A percentile compares a stretch with the other conserved stretches of the same genome.
These are phyloP conservation scores for Picochlorum sp. DNA, from an alignment of 139 green algal species.

Conservation along the genomic window DNA sequence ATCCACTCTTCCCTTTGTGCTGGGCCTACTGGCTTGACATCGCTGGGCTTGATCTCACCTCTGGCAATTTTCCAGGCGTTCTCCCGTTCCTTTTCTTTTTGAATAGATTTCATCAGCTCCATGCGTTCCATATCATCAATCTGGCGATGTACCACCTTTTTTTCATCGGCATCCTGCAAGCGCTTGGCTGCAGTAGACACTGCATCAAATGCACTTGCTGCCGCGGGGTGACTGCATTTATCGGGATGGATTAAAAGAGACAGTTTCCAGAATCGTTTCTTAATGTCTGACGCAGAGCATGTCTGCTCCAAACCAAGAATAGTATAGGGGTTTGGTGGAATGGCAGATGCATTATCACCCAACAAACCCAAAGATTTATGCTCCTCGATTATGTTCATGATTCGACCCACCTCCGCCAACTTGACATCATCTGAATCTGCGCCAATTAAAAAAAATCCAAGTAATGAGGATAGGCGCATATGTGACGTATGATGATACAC, in stretches of 20 bases:
- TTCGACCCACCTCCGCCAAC: slow-evolving; percentile 40
- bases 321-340: slow-evolving; percentile 44
- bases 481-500: neutral
- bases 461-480: too few species aligned
- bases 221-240: slow-evolving; percentile 78
- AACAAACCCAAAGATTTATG: neutral
- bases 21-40: slow-evolving; percentile 34
- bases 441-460: slow-evolving; percentile 15
- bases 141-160: slow-evolving; percentile 24
- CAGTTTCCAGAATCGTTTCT: slow-evolving; percentile 67
- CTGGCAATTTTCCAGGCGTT: slow-evolving; percentile 27
- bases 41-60: slow-evolving; percentile 42
- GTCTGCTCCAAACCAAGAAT: slow-evolving; percentile 50
- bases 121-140: slow-evolving; percentile 13
- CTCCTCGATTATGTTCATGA: slow-evolving; percentile 35
- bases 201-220: slow-evolving; percentile 66
- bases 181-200: slow-evolving; percentile 49
- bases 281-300: slow-evolving; percentile 36
- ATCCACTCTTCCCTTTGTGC: slow-evolving; percentile 62
- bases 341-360: slow-evolving; percentile 2
- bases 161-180: slow-evolving; percentile 42
- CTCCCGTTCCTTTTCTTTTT: slow-evolving; percentile 34
- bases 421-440: slow-evolving; percentile 33
- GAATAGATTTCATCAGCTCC: slow-evolving; percentile 36
- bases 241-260: slow-evolving; percentile 84